phyloP scores from a whole-genome alignment of 2,329 filamentous ascomycete species.

The Fusarium sp. region DNA sequence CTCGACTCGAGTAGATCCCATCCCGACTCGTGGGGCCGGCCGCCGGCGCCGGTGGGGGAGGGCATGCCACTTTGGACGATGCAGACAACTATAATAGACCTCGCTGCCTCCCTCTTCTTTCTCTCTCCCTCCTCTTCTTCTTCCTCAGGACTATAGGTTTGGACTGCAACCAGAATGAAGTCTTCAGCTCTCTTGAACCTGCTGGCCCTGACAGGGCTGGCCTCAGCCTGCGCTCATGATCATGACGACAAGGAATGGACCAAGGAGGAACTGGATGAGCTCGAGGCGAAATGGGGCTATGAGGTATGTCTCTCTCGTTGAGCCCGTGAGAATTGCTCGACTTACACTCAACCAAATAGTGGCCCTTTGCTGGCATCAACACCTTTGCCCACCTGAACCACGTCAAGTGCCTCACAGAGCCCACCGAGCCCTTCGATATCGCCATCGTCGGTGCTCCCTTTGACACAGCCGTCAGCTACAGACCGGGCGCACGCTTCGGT shows the following conservation, averaged over 20 bases:
- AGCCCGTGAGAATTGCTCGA: neutral
- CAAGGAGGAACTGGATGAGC: slow-evolving; percentile 62
- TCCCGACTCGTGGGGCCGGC: slow-evolving; percentile 33
- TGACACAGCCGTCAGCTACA: slow-evolving; percentile 78
- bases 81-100: slow-evolving; percentile 31
- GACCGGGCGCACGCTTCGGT: slow-evolving; percentile 77
- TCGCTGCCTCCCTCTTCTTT: slow-evolving; percentile 1
- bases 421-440: slow-evolving; percentile 74
- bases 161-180: slow-evolving; percentile 39
- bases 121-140: neutral
- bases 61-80: slow-evolving; percentile 1
- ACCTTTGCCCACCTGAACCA: slow-evolving; percentile 79
- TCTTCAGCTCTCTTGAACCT: slow-evolving; percentile 38
- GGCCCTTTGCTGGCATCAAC: slow-evolving; percentile 76
- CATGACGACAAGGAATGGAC: slow-evolving; percentile 59
- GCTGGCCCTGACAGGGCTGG: slow-evolving; percentile 43
- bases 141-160: neutral
- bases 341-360: slow-evolving; percentile 42
- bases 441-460: slow-evolving; percentile 80
- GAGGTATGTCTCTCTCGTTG: slow-evolving; percentile 58
- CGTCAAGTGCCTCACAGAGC: slow-evolving; percentile 76
- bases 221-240: slow-evolving; percentile 46
- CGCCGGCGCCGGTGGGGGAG: slow-evolving; percentile 18
- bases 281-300: slow-evolving; percentile 68
- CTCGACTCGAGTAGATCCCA: neutral